Percentiles rank a stretch among this genome's conserved stretches.
phyloP scores from a whole-genome alignment of 257 asterid genomes.

The Nicotiana tabacum region DNA sequence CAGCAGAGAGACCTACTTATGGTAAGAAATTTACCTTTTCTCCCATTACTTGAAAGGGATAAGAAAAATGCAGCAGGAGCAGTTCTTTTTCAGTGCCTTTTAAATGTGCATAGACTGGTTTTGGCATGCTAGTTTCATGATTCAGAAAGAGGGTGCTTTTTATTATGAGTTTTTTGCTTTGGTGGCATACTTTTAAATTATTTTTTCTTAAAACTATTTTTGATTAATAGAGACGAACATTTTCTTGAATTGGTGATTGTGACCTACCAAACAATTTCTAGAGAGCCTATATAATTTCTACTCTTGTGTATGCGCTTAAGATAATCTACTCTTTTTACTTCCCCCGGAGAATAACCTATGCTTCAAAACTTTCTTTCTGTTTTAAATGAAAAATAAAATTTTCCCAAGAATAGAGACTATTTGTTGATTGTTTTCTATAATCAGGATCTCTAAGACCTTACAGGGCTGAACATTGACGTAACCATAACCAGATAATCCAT shows the following conservation, averaged over 20 bases:
- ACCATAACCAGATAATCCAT: not conserved
- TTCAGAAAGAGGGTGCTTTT: not conserved
- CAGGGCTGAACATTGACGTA: not conserved
- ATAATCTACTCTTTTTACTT: not conserved
- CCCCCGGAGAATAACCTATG: not conserved
- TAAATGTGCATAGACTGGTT: not conserved
- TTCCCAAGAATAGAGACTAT: not conserved
- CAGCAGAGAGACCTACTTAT: not conserved
- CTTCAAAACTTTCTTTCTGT: not conserved
- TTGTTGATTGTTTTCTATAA: not conserved
- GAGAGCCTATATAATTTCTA: not conserved
- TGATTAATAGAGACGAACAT: not conserved
- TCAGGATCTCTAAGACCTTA: not conserved
- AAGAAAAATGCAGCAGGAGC: conserved; percentile 3
- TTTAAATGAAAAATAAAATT: not conserved
- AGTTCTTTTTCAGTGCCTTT: conserved; percentile 1
- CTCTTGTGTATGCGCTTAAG: not conserved
- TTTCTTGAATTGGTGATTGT: not conserved
- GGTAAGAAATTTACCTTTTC: not conserved
- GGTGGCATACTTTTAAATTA: not conserved
- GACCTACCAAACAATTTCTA: not conserved
- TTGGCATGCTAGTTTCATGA: not conserved
- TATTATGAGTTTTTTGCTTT: not conserved
- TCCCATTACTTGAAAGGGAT: not conserved
- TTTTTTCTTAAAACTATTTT: not conserved